Evolutionary conservation across 768 basidiomycete genomes (phyloP), one percentile per base, ranked within the genome.

Genomic region (Boletus subcaerulescens): DNA sequence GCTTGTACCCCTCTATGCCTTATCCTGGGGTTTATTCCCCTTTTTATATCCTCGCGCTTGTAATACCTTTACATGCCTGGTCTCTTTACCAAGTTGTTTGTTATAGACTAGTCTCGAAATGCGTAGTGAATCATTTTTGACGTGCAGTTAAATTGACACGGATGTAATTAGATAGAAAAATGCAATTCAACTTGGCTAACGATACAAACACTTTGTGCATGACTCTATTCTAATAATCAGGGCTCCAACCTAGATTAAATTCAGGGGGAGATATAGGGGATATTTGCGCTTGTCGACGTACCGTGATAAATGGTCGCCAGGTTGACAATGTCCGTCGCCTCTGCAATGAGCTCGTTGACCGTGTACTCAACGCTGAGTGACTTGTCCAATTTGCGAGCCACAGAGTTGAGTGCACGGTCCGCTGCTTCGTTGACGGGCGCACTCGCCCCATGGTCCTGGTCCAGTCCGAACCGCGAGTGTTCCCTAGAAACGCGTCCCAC

Each of bases 271-370:
- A 41, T 36, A 29, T 4, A 14, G 14, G 13, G 33, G 33, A 6
- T 13, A 35, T 20, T 3, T 42, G 48, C 15, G 36, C 38, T 39
- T 20, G 46, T n/a, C 45, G 4, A 71, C 82, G 56, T 64, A 89
- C 92, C 92, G 38, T 65, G 61, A 65, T 80, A 98, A 60, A 98
- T 92, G n/a, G 77, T 80, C 3, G 85, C 86, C 18, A 98, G 73
- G 67, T 92, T 92, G 45, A 73, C 75, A 3, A 75, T 67, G 64
- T 96, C 91, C 22, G 86, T 91, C 36, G 96, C 96, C 65, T 91
- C 85, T 18, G 90, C 85, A 55, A 98, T 87, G 39, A 98, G 81
- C 68, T 92, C 87, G 73, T 96, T 97, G 56, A 99, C 92, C 6
- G 87, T 91, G 62, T 91, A 94, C 68, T 96, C 91, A 24, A 96